Evolutionary conservation across 2,329 filamentous ascomycete species (phyloP).

Genomic region (Pseudogymnoascus sp.): DNA sequence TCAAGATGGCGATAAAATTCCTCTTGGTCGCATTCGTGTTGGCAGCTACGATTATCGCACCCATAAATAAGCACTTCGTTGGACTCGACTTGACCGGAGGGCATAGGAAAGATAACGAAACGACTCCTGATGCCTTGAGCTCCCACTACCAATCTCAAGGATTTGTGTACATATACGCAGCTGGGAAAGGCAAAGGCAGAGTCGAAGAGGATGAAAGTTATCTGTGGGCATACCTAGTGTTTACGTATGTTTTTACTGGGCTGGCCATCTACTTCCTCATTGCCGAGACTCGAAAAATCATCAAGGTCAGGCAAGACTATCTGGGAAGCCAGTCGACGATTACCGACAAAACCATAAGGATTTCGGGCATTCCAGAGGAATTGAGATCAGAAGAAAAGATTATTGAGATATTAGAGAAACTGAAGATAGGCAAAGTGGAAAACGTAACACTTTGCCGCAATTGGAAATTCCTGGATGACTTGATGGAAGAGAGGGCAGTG

Average conservation of each 20-base stretch:
- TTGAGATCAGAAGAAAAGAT: constrained; percentile 76
- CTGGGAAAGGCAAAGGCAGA: constrained; percentile 11
- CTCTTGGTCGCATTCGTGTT: constrained; percentile 75
- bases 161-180: constrained; percentile 13
- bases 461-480: constrained; percentile 72
- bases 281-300: constrained; percentile 74
- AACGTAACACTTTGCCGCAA: constrained; percentile 78
- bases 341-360: constrained; percentile 84
- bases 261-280: constrained; percentile 78
- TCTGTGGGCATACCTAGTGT: constrained; percentile 89
- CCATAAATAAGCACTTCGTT: constrained; percentile 67
- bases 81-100: constrained; percentile 18
- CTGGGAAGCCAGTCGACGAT: constrained; percentile 90
- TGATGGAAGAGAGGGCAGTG: constrained; percentile 59
- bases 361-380: constrained; percentile 78
- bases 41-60: constrained; percentile 69
- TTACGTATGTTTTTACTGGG: constrained; percentile 84
- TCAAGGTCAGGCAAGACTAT: constrained; percentile 80
- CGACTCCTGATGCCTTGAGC: background rate
- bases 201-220: constrained; percentile 38
- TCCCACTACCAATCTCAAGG: background rate
- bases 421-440: constrained; percentile 85
- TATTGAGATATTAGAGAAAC: constrained; percentile 75
- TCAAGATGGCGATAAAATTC: constrained; percentile 87
- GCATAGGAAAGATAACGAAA: background rate